Evolutionary conservation across 2,329 filamentous ascomycete genomes (phyloP).

Genomic region (Arthrinium puccinioides): DNA sequence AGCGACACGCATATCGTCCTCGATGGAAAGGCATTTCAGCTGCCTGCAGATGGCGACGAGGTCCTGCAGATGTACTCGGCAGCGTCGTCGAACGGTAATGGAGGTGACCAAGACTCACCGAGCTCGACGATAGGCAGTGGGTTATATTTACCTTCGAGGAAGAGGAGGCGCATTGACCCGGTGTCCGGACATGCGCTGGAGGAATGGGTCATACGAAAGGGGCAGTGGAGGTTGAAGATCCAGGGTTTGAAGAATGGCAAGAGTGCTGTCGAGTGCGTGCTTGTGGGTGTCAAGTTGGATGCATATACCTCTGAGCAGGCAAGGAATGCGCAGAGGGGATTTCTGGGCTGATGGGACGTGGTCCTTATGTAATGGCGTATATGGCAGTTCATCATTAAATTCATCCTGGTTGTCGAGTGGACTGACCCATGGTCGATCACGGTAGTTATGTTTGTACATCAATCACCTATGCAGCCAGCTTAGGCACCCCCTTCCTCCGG

Average conservation of each 20-base stretch:
- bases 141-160: conserved; percentile 29
- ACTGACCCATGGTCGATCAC: too few relatives aligned
- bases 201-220: conserved; percentile 58
- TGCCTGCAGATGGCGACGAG: conserved; percentile 20
- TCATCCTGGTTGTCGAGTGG: too few relatives aligned
- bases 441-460: too few relatives aligned
- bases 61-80: conserved; percentile 18
- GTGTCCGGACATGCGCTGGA: conserved; percentile 21
- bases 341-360: too few relatives aligned
- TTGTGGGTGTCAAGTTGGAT: conserved; percentile 72
- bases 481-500: too few relatives aligned
- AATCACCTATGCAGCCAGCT: too few relatives aligned
- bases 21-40: conserved; percentile 43
- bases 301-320: conserved; percentile 58
- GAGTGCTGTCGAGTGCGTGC: conserved; percentile 58
- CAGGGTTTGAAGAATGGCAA: conserved; percentile 43
- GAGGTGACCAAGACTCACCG: conserved; percentile 24
- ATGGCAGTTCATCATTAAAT: too few relatives aligned
- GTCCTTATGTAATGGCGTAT: too few relatives aligned
- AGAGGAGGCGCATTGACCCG: conserved; percentile 36
- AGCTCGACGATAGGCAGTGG: conserved; percentile 18
- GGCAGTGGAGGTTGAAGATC: conserved; percentile 67
- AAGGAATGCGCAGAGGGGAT: conserved; percentile 58
- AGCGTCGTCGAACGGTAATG: conserved; percentile 23
- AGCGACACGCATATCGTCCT: conserved; percentile 50